Conservation (phyloP, 768 basidiomycete genomes). For the Sporobolomyces pararoseus region DNA sequence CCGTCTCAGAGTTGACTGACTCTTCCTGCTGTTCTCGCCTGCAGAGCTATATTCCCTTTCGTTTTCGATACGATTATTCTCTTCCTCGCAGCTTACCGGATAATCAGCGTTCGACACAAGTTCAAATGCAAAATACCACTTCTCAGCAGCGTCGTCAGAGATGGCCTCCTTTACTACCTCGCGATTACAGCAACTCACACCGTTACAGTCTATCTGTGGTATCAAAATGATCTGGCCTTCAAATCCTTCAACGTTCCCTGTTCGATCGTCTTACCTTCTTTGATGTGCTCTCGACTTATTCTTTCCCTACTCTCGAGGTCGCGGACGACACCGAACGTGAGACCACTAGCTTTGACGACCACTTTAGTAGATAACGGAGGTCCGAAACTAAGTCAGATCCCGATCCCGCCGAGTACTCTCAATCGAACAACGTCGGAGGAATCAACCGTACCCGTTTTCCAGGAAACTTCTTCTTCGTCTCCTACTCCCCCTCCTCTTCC, state of each 20-base stretch:
- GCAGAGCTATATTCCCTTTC: background rate
- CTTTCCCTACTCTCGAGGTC: background rate
- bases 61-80: constrained; percentile 7
- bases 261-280: constrained; percentile 5
- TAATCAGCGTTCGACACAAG: background rate
- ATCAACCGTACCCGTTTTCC: too few relatives aligned
- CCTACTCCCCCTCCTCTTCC: too few relatives aligned
- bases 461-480: too few relatives aligned
- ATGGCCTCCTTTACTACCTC: constrained; percentile 4
- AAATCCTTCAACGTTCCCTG: constrained; percentile 3
- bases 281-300: constrained; percentile 3
- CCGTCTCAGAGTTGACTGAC: too few relatives aligned
- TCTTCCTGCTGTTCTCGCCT: too few relatives aligned
- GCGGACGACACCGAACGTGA: too few relatives aligned
- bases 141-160: background rate
- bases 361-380: too few relatives aligned
- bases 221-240: background rate
- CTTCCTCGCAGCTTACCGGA: background rate
- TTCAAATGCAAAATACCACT: background rate
- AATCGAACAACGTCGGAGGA: too few relatives aligned
- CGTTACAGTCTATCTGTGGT: background rate
- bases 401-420: too few relatives aligned
- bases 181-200: background rate
- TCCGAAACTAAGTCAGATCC: too few relatives aligned
- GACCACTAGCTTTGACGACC: too few relatives aligned